Evolutionary conservation across 176 grass and related monocot species (phyloP), one percentile per base, ranked within the genome.

Genomic region (Musa acuminata): DNA sequence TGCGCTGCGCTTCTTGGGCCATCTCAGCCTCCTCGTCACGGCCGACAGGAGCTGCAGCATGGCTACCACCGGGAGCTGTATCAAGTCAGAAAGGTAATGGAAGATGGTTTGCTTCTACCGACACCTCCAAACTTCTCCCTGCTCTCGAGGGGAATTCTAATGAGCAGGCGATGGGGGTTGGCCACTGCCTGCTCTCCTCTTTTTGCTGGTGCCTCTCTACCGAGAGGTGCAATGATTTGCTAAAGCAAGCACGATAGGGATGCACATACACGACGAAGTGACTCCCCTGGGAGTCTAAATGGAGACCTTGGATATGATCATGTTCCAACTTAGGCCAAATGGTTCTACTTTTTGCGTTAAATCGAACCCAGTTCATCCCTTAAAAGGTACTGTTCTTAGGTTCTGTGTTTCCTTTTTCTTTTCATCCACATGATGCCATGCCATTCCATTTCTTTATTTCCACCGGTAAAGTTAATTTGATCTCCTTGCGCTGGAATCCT

Each of bases 1-100:
- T 19, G 71, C 71, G 52, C 22, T 55, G 13, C 52, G 51, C 51
- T 54, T 21, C 71, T 54, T 73, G 12, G 51, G 51, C 71, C 71
- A 73, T 23, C 71, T 7, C 20, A 73, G 22, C 51, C 71, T 73
- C 52, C 71, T 20, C 71, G 11, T 54, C 52, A 73, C n/a, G 71
- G 52, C 71, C 11, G 51, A 23, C 51, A 73, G 52, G 1, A 73
- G 49, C 51, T 25, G 71, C 71, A 24, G 52, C 51, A 73, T 73
- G 8, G 50, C 71, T 7, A 24, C n/a, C 51, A 0, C 17, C 17
- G 57, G n/a, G 57, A 8, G 57, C n/a, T n/a, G 13, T 6, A 5
- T 6, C 0, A 43, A 43, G 35, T 43, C 35, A 43, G 35, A 43
- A 43, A 43, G 4, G 35, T 43, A 26, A 67, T 13, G 25, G 26